Percentiles rank a stretch among this genome's conserved stretches.
Conservation (phyloP, 768 basidiomycete species). For the Gyrodon lividus region DNA sequence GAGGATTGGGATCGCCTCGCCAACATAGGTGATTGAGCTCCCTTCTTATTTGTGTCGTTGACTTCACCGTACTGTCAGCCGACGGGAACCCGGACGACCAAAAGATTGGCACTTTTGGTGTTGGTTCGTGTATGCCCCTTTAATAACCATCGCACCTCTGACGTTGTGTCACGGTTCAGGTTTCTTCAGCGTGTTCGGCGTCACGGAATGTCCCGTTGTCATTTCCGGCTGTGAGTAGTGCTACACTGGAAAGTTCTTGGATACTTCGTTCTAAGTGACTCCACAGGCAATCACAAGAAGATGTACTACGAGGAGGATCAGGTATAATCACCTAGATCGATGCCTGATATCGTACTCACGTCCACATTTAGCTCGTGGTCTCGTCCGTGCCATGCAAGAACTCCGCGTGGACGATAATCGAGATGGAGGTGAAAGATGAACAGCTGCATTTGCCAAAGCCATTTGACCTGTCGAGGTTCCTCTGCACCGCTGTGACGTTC, state of each 20-base stretch:
- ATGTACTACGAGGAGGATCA: slow-evolving; percentile 9
- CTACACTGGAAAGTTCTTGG: neutral
- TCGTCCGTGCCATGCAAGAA: neutral
- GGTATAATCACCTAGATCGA: slow-evolving; percentile 3
- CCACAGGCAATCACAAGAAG: neutral
- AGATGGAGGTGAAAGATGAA: slow-evolving; percentile 46
- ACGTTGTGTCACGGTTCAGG: neutral
- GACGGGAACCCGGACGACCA: slow-evolving; percentile 53
- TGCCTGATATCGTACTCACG: neutral
- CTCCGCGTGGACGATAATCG: slow-evolving; percentile 42
- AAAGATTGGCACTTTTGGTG: slow-evolving; percentile 49
- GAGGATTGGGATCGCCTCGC: slow-evolving; percentile 49
- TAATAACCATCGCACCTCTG: neutral
- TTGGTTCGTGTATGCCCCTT: slow-evolving; percentile 17
- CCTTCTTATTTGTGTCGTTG: neutral
- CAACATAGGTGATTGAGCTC: slow-evolving; percentile 37
- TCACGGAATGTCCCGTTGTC: slow-evolving; percentile 29
- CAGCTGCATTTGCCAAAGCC: slow-evolving; percentile 37
- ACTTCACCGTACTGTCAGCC: slow-evolving; percentile 24
- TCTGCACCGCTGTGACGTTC: slow-evolving; percentile 49
- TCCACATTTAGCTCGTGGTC: slow-evolving; percentile 2
- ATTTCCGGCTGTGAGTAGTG: slow-evolving; percentile 17
- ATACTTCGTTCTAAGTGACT: neutral
- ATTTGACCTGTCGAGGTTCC: slow-evolving; percentile 48
- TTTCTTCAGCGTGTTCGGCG: slow-evolving; percentile 29